Conservation (phyloP, 306 rosid genomes). For the Prunus padus region DNA sequence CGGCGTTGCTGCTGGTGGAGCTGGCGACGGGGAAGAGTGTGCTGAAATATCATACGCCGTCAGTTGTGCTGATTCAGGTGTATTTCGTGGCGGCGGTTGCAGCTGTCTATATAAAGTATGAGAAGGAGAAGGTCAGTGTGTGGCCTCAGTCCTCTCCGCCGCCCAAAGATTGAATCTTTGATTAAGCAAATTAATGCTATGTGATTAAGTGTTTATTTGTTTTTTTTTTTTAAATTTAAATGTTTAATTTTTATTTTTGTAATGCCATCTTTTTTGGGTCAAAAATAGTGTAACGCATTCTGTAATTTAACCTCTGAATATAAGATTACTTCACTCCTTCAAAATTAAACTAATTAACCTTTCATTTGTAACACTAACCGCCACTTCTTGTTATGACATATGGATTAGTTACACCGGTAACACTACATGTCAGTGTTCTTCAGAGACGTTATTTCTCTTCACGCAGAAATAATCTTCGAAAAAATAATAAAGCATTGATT, state of each 20-base stretch:
- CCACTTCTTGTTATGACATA: too few relatives aligned
- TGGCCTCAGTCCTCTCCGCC: slow-evolving; percentile 56
- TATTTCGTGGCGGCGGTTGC: slow-evolving; percentile 76
- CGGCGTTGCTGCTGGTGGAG: slow-evolving; percentile 81
- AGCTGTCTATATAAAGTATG: slow-evolving; percentile 60
- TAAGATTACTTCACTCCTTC: not conserved
- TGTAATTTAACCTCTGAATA: not conserved
- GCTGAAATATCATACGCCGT: slow-evolving; percentile 64
- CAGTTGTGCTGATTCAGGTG: slow-evolving; percentile 59
- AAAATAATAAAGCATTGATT: not conserved
- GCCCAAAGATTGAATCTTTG: not conserved
- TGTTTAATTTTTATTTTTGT: not conserved
- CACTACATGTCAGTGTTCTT: not conserved
- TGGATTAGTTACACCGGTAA: too few relatives aligned
- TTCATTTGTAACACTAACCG: too few relatives aligned
- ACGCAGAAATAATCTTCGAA: too few relatives aligned
- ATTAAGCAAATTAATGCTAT: not conserved
- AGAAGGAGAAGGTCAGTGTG: slow-evolving; percentile 78
- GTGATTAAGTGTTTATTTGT: too few relatives aligned
- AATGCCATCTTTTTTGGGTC: not conserved
- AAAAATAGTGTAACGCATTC: not conserved
- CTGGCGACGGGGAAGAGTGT: slow-evolving; percentile 82
- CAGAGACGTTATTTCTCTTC: too few relatives aligned
- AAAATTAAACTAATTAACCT: too few relatives aligned
- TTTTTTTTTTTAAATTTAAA: not conserved